A percentile compares a stretch with the other conserved stretches of the same genome.
phyloP scores from a whole-genome alignment of 108 stramenopile genomes.

The Stephanodiscus minutulus region DNA sequence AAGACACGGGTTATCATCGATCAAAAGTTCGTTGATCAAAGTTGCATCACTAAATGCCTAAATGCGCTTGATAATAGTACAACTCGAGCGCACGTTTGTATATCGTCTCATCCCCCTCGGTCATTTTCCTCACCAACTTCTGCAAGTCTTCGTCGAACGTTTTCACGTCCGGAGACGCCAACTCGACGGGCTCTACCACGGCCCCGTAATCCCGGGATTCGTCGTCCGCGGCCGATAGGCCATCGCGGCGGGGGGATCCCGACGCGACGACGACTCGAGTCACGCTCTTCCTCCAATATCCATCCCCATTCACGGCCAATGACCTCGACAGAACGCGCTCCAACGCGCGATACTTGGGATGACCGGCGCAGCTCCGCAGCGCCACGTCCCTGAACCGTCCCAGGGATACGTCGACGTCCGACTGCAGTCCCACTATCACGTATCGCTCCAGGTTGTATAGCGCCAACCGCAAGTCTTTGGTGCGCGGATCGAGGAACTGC shows the following conservation, averaged over 20 bases:
- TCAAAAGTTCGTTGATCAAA: too few species aligned
- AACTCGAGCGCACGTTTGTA: constrained; percentile 22
- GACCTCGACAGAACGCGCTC: neutral
- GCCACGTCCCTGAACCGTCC: constrained; percentile 20
- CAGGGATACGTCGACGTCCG: constrained; percentile 15
- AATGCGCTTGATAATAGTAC: constrained; percentile 19
- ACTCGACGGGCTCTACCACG: neutral
- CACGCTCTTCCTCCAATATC: constrained; percentile 1
- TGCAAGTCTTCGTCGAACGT: constrained; percentile 29
- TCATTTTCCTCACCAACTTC: constrained; percentile 14
- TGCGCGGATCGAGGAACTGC: constrained; percentile 37
- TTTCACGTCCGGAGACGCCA: constrained; percentile 20
- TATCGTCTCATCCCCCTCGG: constrained; percentile 28
- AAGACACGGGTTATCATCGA: too few species aligned
- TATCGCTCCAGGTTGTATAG: constrained; percentile 24
- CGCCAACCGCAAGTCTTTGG: constrained; percentile 30
- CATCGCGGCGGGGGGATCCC: neutral
- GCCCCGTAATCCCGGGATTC: neutral
- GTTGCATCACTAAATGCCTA: too few species aligned
- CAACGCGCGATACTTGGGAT: constrained; percentile 5
- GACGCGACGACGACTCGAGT: neutral
- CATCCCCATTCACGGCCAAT: neutral
- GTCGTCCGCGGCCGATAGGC: neutral
- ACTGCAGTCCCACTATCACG: constrained; percentile 38
- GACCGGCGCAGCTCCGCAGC: constrained; percentile 7